Evolutionary conservation across 1,284 basidiomycete genomes (phyloP).

Genomic region (Heliocybe sulcata): DNA sequence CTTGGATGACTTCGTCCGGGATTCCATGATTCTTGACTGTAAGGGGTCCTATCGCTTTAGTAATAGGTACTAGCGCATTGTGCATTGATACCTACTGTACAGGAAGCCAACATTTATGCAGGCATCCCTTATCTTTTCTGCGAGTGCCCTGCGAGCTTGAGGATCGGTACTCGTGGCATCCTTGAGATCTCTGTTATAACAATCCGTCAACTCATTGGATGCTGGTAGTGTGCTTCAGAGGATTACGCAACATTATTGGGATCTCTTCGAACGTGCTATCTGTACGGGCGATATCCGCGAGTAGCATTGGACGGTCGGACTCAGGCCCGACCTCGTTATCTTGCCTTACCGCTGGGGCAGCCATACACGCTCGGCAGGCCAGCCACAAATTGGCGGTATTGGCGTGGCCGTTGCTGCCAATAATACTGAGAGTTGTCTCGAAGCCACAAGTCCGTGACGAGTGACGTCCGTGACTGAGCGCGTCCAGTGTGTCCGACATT

Average conservation of each 20-base stretch:
- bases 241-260: conserved; percentile 22
- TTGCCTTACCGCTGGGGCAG: no score
- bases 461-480: no score
- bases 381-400: no score
- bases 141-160: conserved; percentile 35
- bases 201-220: no score
- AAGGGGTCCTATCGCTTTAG: not conserved
- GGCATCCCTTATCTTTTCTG: conserved; percentile 54
- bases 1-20: conserved; percentile 35
- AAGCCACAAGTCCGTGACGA: no score
- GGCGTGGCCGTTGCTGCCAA: no score
- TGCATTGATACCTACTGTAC: conserved; percentile 44
- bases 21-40: conserved; percentile 72
- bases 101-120: conserved; percentile 77
- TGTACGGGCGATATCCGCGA: conserved; percentile 14
- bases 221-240: no score
- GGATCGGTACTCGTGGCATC: conserved; percentile 34
- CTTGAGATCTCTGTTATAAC: conserved; percentile 46
- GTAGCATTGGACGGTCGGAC: conserved; percentile 3
- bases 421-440: no score
- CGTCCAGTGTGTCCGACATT: no score
- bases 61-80: not conserved
- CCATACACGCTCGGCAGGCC: no score
- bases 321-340: not conserved
- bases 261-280: conserved; percentile 25